Evolutionary conservation across 2,329 filamentous ascomycete genomes (phyloP), one percentile per base, ranked within the genome.

Genomic region (Knufia fluminis): DNA sequence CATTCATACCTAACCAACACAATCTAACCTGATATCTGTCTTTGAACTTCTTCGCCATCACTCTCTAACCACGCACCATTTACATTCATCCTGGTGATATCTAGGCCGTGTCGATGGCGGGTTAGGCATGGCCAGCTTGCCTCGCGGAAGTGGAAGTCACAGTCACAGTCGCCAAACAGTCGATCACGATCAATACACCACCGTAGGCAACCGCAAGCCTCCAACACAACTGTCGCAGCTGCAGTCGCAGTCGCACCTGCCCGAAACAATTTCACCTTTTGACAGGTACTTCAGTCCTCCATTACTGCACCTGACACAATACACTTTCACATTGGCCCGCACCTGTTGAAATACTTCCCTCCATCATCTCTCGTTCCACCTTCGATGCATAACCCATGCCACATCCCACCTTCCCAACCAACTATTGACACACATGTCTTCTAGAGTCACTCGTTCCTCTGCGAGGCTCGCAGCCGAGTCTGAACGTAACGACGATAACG

Each of bases 381-480:
- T 44, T 39, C 42, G 40, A 43, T 53, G 40, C 41, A 50, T 51
- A 17, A 45, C n/a, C 39, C 16, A 23, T 26, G 46, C 8, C 22
- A 44, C 12, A 17, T 43, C 16, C n/a, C 35, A 46, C 41, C 19
- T 50, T 33, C 35, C 35, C 31, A 36, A 44, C 42, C 22, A 26
- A 20, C 22, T 35, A 48, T 64, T 65, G 56, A 67, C 74, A 83
- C 86, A 91, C 82, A 96, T 95, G 89, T 87, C 86, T 80, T 75
- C 82, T 79, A 96, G 90, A 86, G 83, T 92, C 64, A 96, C 91
- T 77, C 88, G 91, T 76, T 92, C 90, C 64, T 85, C 90, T 70
- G 85, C 90, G 74, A 89, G 89, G 76, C 83, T 87, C 79, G 86
- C 86, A 74, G 85, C 86, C 71, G 76, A 75, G 64, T 64, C 66